Evolutionary conservation across 73 alveolate genomes (phyloP).

Genomic region (Diophrys appendiculata): DNA sequence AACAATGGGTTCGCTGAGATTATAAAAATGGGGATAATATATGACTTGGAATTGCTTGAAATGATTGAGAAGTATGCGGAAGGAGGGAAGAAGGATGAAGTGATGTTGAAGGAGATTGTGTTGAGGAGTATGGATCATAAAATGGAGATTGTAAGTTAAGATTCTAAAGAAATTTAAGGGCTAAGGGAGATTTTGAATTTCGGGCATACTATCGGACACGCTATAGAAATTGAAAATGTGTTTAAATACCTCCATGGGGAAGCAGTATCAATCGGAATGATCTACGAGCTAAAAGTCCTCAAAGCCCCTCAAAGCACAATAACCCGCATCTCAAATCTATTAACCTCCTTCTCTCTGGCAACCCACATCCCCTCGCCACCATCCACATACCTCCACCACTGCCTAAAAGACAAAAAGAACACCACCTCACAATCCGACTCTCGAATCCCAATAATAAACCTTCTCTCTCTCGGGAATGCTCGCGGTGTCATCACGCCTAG

Average conservation of each 20-base stretch:
- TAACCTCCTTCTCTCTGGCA: neutral
- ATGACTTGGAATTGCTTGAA: neutral
- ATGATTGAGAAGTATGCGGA: neutral
- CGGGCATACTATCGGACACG: conserved; percentile 65
- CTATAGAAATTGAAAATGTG: conserved; percentile 53
- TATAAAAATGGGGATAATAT: conserved; percentile 59
- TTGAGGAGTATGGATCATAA: conserved; percentile 32
- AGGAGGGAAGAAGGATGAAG: no score
- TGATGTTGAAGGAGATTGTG: conserved; percentile 13
- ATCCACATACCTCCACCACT: neutral
- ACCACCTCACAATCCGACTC: no score
- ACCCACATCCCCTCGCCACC: neutral
- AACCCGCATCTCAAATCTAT: neutral
- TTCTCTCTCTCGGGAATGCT: no score
- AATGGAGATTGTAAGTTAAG: conserved; percentile 29
- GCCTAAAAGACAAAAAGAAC: neutral
- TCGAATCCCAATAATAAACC: no score
- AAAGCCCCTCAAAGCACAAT: conserved; percentile 13
- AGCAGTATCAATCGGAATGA: conserved; percentile 57
- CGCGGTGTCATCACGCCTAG: no score
- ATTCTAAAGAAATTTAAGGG: conserved; percentile 40
- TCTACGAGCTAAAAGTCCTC: conserved; percentile 38
- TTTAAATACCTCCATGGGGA: conserved; percentile 58
- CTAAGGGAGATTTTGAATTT: conserved; percentile 52
- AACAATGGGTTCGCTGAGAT: conserved; percentile 66